Conservation (phyloP, 768 basidiomycete species). For the Crassisporium funariophilum region DNA sequence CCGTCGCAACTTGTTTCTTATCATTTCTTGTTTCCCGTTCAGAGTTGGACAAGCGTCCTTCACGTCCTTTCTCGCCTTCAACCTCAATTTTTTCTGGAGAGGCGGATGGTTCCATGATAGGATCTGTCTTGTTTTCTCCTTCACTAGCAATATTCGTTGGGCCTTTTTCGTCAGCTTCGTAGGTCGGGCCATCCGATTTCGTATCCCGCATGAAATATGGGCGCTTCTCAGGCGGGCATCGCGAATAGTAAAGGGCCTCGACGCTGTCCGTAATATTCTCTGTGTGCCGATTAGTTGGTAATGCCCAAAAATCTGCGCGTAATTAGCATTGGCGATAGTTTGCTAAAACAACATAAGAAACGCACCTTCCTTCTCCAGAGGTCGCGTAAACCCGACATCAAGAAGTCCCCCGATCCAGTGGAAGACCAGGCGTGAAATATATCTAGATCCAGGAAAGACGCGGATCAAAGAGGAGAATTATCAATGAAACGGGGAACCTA, state of each 20-base stretch:
- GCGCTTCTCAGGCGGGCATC: slow-evolving; percentile 51
- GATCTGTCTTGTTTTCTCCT: too few species aligned
- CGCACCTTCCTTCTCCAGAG: slow-evolving; percentile 57
- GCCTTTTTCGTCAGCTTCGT: too few species aligned
- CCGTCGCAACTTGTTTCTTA: too few species aligned
- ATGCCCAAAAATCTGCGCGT: slow-evolving; percentile 57
- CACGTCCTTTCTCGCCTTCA: too few species aligned
- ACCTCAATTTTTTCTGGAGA: slow-evolving; percentile 4
- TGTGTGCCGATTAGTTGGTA: slow-evolving; percentile 42
- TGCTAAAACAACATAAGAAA: not conserved
- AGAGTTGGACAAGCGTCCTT: too few species aligned
- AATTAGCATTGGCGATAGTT: not conserved
- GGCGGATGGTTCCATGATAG: too few species aligned
- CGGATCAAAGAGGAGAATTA: not conserved
- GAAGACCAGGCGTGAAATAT: slow-evolving; percentile 47
- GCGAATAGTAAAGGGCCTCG: slow-evolving; percentile 48
- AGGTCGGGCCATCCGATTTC: not conserved
- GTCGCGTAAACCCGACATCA: slow-evolving; percentile 58
- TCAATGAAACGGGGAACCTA: slow-evolving; percentile 21
- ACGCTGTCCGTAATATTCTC: slow-evolving; percentile 40
- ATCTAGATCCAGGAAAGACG: slow-evolving; percentile 19
- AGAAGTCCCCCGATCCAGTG: slow-evolving; percentile 60
- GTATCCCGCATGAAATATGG: slow-evolving; percentile 35
- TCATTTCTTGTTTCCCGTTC: too few species aligned
- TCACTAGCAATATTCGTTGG: too few species aligned